Evolutionary conservation across 139 green algal species (phyloP).

Genomic region (Edaphochlamys debaryana): DNA sequence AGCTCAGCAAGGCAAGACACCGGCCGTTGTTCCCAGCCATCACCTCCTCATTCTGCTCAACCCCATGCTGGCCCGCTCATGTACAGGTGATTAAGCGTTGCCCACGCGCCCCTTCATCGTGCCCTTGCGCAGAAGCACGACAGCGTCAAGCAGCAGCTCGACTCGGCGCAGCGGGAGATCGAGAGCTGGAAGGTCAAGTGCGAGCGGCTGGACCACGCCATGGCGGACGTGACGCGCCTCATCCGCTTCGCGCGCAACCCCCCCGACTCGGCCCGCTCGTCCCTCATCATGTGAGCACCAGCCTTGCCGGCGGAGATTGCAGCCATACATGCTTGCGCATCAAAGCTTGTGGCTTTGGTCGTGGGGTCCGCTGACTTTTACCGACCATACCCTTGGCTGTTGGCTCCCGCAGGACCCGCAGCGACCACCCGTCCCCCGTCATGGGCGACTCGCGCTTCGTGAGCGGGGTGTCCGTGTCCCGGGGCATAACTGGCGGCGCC

Average conservation of each 20-base stretch:
- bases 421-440: constrained; percentile 14
- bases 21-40: too few relatives aligned
- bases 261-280: constrained; percentile 27
- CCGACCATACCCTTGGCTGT: too few relatives aligned
- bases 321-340: too few relatives aligned
- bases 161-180: constrained; percentile 13
- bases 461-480: background rate
- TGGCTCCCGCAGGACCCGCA: constrained; percentile 18
- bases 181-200: constrained; percentile 31
- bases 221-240: constrained; percentile 29
- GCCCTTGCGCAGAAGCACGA: constrained; percentile 14
- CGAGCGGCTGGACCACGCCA: constrained; percentile 19
- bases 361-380: too few relatives aligned
- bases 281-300: constrained; percentile 26
- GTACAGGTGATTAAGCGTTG: too few relatives aligned
- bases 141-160: background rate
- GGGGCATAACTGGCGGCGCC: background rate
- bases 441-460: too few relatives aligned
- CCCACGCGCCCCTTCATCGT: too few relatives aligned
- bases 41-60: too few relatives aligned
- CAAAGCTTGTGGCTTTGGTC: too few relatives aligned
- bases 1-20: constrained; percentile 34
- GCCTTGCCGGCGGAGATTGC: too few relatives aligned
- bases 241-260: constrained; percentile 27
- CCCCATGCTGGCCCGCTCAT: too few relatives aligned